Conservation (phyloP, 1,284 basidiomycete species). For the Fistulina hepatica region DNA sequence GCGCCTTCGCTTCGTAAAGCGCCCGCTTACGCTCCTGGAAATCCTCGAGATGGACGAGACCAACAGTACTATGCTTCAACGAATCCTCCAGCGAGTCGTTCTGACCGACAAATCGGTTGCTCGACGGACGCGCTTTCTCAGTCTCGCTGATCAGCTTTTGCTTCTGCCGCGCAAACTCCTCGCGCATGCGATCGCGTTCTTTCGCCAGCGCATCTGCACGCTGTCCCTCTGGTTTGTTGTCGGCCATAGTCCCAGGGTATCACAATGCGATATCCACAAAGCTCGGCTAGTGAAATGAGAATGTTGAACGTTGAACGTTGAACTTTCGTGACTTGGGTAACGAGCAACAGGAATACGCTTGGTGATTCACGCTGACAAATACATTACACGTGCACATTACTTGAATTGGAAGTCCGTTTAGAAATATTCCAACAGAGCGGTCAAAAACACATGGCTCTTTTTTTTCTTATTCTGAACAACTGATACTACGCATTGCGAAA, state of each 20-base stretch:
- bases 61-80: constrained; percentile 88
- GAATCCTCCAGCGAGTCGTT: constrained; percentile 93
- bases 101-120: constrained; percentile 86
- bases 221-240: constrained; percentile 61
- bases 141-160: constrained; percentile 73
- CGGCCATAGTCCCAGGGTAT: constrained; percentile 60
- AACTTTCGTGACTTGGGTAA: too few relatives aligned
- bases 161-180: constrained; percentile 86
- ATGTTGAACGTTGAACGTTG: too few relatives aligned
- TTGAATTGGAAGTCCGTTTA: too few relatives aligned
- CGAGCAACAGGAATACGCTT: too few relatives aligned
- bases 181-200: constrained; percentile 71
- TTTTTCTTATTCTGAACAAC: too few relatives aligned
- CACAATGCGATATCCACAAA: too few relatives aligned
- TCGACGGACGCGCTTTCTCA: constrained; percentile 73
- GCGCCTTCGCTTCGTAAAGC: constrained; percentile 85
- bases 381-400: too few relatives aligned
- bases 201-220: constrained; percentile 73
- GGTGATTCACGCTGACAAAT: too few relatives aligned
- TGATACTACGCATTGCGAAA: too few relatives aligned
- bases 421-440: too few relatives aligned
- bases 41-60: constrained; percentile 87
- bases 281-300: too few relatives aligned
- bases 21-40: constrained; percentile 85
- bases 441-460: too few relatives aligned